Evolutionary conservation across 768 basidiomycete species (phyloP).

Genomic region (Lentinula aciculospora): DNA sequence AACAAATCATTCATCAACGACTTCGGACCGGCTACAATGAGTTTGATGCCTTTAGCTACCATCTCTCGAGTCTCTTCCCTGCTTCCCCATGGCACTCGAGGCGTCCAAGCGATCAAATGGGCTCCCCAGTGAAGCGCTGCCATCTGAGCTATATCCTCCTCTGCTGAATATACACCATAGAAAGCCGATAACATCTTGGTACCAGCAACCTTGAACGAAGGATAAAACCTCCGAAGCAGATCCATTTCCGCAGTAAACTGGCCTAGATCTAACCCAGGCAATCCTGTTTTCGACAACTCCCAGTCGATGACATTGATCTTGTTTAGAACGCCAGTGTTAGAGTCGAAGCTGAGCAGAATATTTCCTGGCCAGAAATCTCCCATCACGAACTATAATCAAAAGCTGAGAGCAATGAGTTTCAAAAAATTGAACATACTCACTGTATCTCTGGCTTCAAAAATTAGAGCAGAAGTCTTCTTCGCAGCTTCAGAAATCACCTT

Average conservation of each 20-base stretch:
- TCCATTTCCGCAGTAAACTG: conserved; percentile 39
- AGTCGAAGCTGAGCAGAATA: conserved; percentile 39
- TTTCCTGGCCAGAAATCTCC: conserved; percentile 79
- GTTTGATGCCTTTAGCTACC: conserved; percentile 43
- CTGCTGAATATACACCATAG: background rate
- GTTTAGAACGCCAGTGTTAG: background rate
- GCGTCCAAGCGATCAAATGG: conserved; percentile 48
- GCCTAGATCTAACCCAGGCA: conserved; percentile 37
- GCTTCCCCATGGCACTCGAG: conserved; percentile 44
- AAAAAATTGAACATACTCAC: conserved; percentile 15
- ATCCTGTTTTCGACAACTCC: conserved; percentile 33
- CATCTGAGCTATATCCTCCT: conserved; percentile 6
- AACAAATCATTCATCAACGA: conserved; percentile 22
- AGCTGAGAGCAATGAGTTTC: background rate
- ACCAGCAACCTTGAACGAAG: background rate
- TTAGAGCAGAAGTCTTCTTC: conserved; percentile 18
- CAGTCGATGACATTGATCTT: conserved; percentile 10
- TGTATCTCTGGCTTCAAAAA: conserved; percentile 20
- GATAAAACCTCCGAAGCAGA: conserved; percentile 28
- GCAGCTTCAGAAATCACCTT: conserved; percentile 16
- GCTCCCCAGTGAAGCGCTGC: conserved; percentile 46
- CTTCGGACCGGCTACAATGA: conserved; percentile 24
- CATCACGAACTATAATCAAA: conserved; percentile 37
- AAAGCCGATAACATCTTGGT: conserved; percentile 1
- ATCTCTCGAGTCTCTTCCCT: conserved; percentile 41